These are phyloP conservation scores for Pseudogymnoascus sp. DNA, from an alignment of 2,329 filamentous ascomycete species.

Conservation along the genomic window DNA sequence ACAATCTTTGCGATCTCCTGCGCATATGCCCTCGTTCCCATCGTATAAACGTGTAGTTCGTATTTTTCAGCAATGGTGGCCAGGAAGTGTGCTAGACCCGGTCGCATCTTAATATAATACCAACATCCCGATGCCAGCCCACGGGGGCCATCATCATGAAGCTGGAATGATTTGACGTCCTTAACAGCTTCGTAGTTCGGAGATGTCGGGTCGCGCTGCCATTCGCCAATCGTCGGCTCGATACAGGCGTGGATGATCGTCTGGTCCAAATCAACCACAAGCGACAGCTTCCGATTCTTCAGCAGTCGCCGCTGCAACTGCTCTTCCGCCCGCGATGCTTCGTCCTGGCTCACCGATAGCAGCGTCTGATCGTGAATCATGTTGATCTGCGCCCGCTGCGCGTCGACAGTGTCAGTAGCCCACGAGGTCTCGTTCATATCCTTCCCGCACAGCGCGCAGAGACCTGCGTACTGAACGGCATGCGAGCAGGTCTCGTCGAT, in stretches of 20 bases:
- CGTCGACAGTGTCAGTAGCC: slow-evolving; percentile 70
- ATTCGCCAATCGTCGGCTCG: slow-evolving; percentile 91
- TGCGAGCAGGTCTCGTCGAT: slow-evolving; percentile 90
- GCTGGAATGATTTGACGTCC: slow-evolving; percentile 79
- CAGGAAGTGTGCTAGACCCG: slow-evolving; percentile 75
- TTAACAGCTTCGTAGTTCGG: slow-evolving; percentile 88
- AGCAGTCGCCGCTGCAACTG: slow-evolving; percentile 79
- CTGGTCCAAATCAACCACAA: slow-evolving; percentile 96
- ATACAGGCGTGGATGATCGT: slow-evolving; percentile 98
- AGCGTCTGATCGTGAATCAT: slow-evolving; percentile 89
- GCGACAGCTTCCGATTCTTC: slow-evolving; percentile 71
- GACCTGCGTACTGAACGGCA: slow-evolving; percentile 80
- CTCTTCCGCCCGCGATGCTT: slow-evolving; percentile 75
- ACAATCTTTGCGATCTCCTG: slow-evolving; percentile 86
- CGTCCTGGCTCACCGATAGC: slow-evolving; percentile 73
- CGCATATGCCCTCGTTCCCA: slow-evolving; percentile 97
- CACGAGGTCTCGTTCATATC: slow-evolving; percentile 91
- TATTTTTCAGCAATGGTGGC: slow-evolving; percentile 70
- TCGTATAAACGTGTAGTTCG: slow-evolving; percentile 97
- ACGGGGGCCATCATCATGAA: slow-evolving; percentile 74
- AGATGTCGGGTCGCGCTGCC: slow-evolving; percentile 80
- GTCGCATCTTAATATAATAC: slow-evolving; percentile 98
- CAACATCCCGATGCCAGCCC: slow-evolving; percentile 66
- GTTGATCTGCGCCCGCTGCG: slow-evolving; percentile 82
- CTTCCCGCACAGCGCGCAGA: slow-evolving; percentile 88